Base-by-base conservation (phyloP, 352 stramenopile genomes). In the Phytophthora hybrid region DNA sequence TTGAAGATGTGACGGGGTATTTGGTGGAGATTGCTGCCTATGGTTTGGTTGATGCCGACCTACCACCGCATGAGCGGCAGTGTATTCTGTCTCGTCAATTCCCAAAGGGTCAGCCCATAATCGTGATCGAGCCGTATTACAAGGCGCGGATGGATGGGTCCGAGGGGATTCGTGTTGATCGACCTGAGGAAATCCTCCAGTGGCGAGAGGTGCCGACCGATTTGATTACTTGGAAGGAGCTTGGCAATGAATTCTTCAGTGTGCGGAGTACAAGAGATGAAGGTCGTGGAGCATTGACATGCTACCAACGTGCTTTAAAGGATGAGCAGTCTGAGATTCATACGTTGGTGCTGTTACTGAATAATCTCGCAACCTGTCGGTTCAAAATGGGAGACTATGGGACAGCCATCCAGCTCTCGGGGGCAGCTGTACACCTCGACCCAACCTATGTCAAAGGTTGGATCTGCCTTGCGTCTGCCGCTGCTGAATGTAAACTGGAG, bases 91-190 rank as follows among this genome's bases (percentile, higher is more conserved):
- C 59, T 1, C 34, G 53, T 11, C 46, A 26, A 23, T 80, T 82
- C 31, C 65, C 73, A 0, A 78, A 74, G 19, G 73, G 69, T 23
- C 57, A 70, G 52, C 64, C 69, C 5, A 54, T 82, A 26, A 29
- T 68, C 26, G 59, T 80, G 8, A n/a, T 76, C 19, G 64, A 80
- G n/a, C 76, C 76, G 2, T 78, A 76, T 66, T 80, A 82, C 39
- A 82, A 82, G 39, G 49, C 76, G 23, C 60, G 76, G 4, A 11
- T 71, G 19, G 76, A 82, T 62, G 32, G 29, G 29, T 64, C 73
- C 0, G 46, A 31, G 29, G 73, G 69, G 1, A 63, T 82, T 64
- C 64, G 76, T 6, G 44, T 80, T 1, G 69, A 82, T 3, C 3
- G 73, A 6, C n/a, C 65, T 11, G 14, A 52, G 2, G 71, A 81